These are phyloP conservation scores for Arctostaphylos glauca DNA, from an alignment of 148 eudicot genomes.

Conservation along the genomic window DNA sequence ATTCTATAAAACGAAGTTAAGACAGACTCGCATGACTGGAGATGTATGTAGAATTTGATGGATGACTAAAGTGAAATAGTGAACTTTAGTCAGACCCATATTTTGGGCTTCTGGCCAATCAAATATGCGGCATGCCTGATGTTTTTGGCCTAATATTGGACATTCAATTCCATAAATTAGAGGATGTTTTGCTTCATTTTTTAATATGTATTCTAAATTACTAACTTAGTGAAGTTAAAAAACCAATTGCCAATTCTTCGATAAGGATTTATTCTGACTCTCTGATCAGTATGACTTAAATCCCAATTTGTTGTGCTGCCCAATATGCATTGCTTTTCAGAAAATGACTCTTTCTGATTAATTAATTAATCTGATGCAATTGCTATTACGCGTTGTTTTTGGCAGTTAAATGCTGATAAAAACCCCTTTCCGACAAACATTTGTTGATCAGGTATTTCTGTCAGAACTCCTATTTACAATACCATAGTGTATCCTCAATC, in stretches of 20 bases:
- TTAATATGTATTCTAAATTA: background rate
- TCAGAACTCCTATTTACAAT: background rate
- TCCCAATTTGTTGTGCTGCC: background rate
- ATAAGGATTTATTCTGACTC: background rate
- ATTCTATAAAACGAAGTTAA: background rate
- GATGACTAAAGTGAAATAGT: background rate
- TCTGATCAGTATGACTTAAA: background rate
- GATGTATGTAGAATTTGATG: background rate
- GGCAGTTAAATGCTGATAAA: slow-evolving; percentile 95
- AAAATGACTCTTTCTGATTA: background rate
- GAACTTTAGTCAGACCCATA: background rate
- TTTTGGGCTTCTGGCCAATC: background rate
- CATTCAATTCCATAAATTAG: background rate
- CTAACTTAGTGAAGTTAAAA: background rate
- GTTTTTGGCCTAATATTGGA: background rate
- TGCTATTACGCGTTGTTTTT: slow-evolving; percentile 19
- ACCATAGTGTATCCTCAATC: background rate
- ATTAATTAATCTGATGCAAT: slow-evolving; percentile 8
- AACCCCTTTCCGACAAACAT: slow-evolving; percentile 95
- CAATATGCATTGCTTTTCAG: background rate
- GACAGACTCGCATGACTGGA: background rate
- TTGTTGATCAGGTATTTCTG: slow-evolving; percentile 83
- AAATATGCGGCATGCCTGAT: background rate
- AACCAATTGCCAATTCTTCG: background rate
- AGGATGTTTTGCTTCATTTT: background rate